phyloP scores from a whole-genome alignment of 1,139 yeast genomes.

The Tardiomyces depauwii region DNA sequence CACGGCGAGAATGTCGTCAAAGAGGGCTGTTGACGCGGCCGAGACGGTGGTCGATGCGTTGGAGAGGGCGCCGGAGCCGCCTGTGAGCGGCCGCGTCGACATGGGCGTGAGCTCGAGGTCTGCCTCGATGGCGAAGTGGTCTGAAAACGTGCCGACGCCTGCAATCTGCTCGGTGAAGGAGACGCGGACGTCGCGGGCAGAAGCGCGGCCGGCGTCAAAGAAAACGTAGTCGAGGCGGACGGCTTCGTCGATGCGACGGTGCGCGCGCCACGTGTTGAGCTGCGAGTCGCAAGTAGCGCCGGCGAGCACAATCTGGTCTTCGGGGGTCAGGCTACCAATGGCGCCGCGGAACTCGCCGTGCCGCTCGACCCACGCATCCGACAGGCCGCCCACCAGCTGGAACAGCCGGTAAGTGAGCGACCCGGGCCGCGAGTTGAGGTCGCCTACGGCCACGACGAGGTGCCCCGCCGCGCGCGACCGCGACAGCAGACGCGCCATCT shows the following conservation, averaged over 20 bases:
- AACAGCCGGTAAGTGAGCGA: conserved; percentile 71
- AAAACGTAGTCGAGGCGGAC: conserved; percentile 86
- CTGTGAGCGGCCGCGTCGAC: neutral
- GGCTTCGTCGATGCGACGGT: conserved; percentile 56
- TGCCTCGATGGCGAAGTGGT: conserved; percentile 82
- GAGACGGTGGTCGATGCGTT: neutral
- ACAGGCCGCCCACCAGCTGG: conserved; percentile 54
- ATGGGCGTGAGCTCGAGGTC: conserved; percentile 6
- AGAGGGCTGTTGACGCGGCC: conserved; percentile 1
- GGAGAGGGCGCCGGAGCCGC: neutral
- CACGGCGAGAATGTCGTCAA: conserved; percentile 41
- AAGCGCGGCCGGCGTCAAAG: conserved; percentile 45
- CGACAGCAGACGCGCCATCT: conserved; percentile 57
- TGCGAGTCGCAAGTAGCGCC: conserved; percentile 88
- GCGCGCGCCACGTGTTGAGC: conserved; percentile 77
- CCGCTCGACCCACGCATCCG: conserved; percentile 75
- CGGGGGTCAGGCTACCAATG: conserved; percentile 44
- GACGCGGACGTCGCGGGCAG: conserved; percentile 51
- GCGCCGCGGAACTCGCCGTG: conserved; percentile 37
- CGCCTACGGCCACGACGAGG: conserved; percentile 85
- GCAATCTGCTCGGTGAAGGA: conserved; percentile 61
- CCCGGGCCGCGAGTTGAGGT: conserved; percentile 79
- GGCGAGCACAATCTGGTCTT: conserved; percentile 57
- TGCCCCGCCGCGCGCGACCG: conserved; percentile 63
- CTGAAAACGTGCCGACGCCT: conserved; percentile 63